phyloP scores from a whole-genome alignment of 1,284 basidiomycete species.

The Ganoderma multipileum region DNA sequence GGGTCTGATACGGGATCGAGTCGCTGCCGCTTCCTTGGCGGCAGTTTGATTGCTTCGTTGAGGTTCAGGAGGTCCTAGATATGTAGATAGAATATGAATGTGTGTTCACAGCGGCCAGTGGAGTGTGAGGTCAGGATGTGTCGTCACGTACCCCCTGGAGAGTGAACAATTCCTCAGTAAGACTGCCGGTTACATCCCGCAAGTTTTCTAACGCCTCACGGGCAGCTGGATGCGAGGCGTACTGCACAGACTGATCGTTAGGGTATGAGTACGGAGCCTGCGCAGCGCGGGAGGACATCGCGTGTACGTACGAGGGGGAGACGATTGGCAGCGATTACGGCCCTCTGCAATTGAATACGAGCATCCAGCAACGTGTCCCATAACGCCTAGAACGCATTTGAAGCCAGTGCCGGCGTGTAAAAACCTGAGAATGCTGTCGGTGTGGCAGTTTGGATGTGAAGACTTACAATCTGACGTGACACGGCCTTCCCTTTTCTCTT shows the following conservation, averaged over 20 bases:
- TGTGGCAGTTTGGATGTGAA: slow-evolving; percentile 9
- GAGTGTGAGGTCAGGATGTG: background rate
- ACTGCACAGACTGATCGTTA: slow-evolving; percentile 15
- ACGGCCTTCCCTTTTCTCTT: slow-evolving; percentile 83
- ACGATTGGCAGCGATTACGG: slow-evolving; percentile 65
- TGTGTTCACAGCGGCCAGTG: slow-evolving; percentile 2
- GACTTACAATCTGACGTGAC: slow-evolving; percentile 79
- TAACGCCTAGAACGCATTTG: slow-evolving; percentile 57
- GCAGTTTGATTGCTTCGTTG: slow-evolving; percentile 56
- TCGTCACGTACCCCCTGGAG: slow-evolving; percentile 63
- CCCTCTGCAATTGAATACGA: slow-evolving; percentile 90
- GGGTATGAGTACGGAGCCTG: slow-evolving; percentile 1
- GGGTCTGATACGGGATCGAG: slow-evolving; percentile 40
- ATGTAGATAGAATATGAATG: slow-evolving; percentile 9
- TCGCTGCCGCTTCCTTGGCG: slow-evolving; percentile 68
- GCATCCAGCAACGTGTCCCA: slow-evolving; percentile 89
- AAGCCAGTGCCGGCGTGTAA: slow-evolving; percentile 13
- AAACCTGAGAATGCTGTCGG: slow-evolving; percentile 19
- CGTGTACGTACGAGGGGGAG: slow-evolving; percentile 57
- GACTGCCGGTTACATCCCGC: slow-evolving; percentile 61
- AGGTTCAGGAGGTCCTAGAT: slow-evolving; percentile 27
- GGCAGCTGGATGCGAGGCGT: slow-evolving; percentile 40
- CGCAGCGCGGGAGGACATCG: background rate
- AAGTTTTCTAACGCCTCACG: slow-evolving; percentile 48
- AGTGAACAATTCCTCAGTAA: slow-evolving; percentile 72